These are phyloP conservation scores for Gelatoporia subvermispora DNA, from an alignment of 768 basidiomycete genomes.

Conservation along the genomic window DNA sequence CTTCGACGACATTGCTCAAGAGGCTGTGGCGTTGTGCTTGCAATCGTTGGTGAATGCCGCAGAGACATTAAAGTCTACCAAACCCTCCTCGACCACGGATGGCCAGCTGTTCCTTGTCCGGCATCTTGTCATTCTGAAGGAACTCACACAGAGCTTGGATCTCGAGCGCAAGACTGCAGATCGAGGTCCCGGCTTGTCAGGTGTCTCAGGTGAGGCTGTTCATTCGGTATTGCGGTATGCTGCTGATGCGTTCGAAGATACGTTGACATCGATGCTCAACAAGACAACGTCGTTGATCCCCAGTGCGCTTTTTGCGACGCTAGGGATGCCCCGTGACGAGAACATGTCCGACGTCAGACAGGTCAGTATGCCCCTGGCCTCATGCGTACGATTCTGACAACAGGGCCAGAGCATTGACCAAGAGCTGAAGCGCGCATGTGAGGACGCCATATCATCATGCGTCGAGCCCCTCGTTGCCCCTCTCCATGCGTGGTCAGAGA, in stretches of 20 bases:
- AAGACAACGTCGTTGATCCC: slow-evolving; percentile 54
- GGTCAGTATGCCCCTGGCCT: slow-evolving; percentile 31
- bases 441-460: slow-evolving; percentile 70
- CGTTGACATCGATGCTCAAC: slow-evolving; percentile 55
- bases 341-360: slow-evolving; percentile 68
- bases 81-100: slow-evolving; percentile 50
- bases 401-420: slow-evolving; percentile 72
- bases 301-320: slow-evolving; percentile 63
- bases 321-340: slow-evolving; percentile 61
- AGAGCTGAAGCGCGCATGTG: slow-evolving; percentile 80
- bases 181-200: slow-evolving; percentile 38
- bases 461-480: slow-evolving; percentile 53
- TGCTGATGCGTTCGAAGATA: slow-evolving; percentile 32
- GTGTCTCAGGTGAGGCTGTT: slow-evolving; percentile 52
- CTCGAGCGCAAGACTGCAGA: slow-evolving; percentile 45
- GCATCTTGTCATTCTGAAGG: slow-evolving; percentile 88
- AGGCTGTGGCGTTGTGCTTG: slow-evolving; percentile 79
- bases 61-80: slow-evolving; percentile 52
- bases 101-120: slow-evolving; percentile 84
- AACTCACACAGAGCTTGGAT: slow-evolving; percentile 76
- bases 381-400: not conserved
- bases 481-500: slow-evolving; percentile 59
- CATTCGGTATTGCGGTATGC: slow-evolving; percentile 5
- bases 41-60: slow-evolving; percentile 75
- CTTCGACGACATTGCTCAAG: slow-evolving; percentile 95